These are phyloP conservation scores for Phytophthora hibernalis DNA, from an alignment of 352 stramenopile species.

Conservation along the genomic window DNA sequence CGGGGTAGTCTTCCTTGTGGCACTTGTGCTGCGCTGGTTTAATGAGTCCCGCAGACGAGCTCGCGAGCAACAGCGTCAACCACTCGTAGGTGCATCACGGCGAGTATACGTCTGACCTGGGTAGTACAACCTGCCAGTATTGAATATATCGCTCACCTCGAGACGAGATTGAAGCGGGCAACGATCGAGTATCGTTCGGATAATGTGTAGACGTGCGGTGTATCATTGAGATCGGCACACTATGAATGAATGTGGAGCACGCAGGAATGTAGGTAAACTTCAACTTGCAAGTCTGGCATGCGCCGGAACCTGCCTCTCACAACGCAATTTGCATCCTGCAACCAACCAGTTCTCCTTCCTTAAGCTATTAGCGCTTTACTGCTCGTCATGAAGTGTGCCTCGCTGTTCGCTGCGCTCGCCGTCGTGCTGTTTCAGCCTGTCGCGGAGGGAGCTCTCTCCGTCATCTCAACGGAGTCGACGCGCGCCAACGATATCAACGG, in stretches of 20 bases:
- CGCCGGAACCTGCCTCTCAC: constrained; percentile 12
- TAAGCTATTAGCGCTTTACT: neutral
- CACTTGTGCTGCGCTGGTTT: constrained; percentile 28
- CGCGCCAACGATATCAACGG: constrained; percentile 13
- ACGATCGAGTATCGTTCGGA: neutral
- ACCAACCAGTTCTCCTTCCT: neutral
- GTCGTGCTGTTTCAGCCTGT: constrained; percentile 8
- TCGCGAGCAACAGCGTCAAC: constrained; percentile 26
- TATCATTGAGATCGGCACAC: constrained; percentile 8
- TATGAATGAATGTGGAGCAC: constrained; percentile 18
- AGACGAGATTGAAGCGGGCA: neutral
- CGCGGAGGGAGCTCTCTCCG: constrained; percentile 13
- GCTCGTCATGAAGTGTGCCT: constrained; percentile 8
- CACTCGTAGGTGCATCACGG: constrained; percentile 16
- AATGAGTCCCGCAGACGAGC: constrained; percentile 34
- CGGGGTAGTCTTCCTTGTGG: constrained; percentile 26
- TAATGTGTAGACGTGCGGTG: neutral
- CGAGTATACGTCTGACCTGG: constrained; percentile 20
- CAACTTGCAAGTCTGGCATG: constrained; percentile 28
- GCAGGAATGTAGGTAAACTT: constrained; percentile 26
- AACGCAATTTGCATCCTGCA: constrained; percentile 27
- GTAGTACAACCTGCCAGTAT: neutral
- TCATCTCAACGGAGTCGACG: constrained; percentile 17
- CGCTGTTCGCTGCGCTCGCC: constrained; percentile 9
- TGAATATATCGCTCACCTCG: neutral